These are phyloP conservation scores for Pseudotulostoma volvatum DNA, from an alignment of 495 filamentous ascomycete genomes.

Conservation along the genomic window DNA sequence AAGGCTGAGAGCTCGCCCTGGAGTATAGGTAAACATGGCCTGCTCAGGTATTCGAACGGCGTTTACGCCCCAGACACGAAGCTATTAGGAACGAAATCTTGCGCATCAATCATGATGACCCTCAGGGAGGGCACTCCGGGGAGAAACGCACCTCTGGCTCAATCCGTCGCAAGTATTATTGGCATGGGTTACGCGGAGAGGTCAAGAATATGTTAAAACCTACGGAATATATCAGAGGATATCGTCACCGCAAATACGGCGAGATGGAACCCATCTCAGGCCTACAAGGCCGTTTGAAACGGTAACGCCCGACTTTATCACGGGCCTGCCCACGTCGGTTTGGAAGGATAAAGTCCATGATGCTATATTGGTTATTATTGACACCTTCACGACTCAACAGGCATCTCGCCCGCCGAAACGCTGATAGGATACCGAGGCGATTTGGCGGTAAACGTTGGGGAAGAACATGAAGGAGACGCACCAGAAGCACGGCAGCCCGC, in stretches of 20 bases:
- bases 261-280: too few relatives aligned
- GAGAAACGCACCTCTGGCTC: not conserved
- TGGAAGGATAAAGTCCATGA: not conserved
- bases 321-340: not conserved
- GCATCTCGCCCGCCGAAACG: not conserved
- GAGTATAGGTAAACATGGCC: not conserved
- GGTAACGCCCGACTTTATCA: not conserved
- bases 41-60: not conserved
- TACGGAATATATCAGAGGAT: not conserved
- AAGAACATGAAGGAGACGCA: not conserved
- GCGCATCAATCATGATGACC: not conserved
- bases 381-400: not conserved
- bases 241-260: too few relatives aligned
- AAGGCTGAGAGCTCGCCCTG: not conserved
- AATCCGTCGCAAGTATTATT: not conserved
- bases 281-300: too few relatives aligned
- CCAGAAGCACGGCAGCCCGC: not conserved
- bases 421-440: not conserved
- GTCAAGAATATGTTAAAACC: not conserved
- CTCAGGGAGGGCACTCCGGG: not conserved
- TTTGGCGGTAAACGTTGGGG: not conserved
- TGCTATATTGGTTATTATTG: not conserved
- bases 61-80: not conserved
- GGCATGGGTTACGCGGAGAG: not conserved
- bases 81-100: not conserved